These are phyloP conservation scores for Oleoguttula mirabilis DNA, from an alignment of 495 filamentous ascomycete genomes.

Conservation along the genomic window DNA sequence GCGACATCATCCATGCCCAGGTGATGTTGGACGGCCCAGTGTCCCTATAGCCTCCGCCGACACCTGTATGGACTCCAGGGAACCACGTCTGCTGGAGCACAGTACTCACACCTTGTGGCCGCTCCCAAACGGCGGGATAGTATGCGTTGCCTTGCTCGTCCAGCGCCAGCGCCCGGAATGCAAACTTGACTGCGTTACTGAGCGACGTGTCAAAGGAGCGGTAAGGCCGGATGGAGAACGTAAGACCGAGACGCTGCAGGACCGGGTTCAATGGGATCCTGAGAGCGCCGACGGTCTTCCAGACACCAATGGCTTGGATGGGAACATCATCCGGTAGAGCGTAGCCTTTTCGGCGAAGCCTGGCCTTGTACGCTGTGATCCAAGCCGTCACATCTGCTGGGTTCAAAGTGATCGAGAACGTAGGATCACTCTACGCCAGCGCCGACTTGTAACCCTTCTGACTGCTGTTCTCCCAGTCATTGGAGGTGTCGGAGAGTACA, in stretches of 20 bases:
- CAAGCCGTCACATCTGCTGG: neutral
- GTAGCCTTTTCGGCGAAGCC: neutral
- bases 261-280: slow-evolving; percentile 20
- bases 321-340: slow-evolving; percentile 1
- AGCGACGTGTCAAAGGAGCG: slow-evolving; percentile 32
- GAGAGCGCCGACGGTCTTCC: slow-evolving; percentile 45
- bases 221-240: neutral
- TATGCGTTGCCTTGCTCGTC: slow-evolving; percentile 45
- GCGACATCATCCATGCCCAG: slow-evolving; percentile 11
- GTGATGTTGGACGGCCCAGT: slow-evolving; percentile 1
- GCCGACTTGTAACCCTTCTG: neutral
- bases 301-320: slow-evolving; percentile 45
- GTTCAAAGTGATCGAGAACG: neutral
- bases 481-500: neutral
- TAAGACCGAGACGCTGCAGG: slow-evolving; percentile 23
- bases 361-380: neutral
- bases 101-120: slow-evolving; percentile 5
- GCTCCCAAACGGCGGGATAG: slow-evolving; percentile 41
- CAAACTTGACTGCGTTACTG: too few species aligned
- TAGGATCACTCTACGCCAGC: neutral
- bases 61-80: slow-evolving; percentile 41
- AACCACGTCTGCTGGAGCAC: slow-evolving; percentile 41
- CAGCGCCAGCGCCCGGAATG: slow-evolving; percentile 48
- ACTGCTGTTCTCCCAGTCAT: slow-evolving; percentile 2
- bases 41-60: slow-evolving; percentile 38